phyloP scores from a whole-genome alignment of 2,329 filamentous ascomycete genomes.

The Penicillium expansum region DNA sequence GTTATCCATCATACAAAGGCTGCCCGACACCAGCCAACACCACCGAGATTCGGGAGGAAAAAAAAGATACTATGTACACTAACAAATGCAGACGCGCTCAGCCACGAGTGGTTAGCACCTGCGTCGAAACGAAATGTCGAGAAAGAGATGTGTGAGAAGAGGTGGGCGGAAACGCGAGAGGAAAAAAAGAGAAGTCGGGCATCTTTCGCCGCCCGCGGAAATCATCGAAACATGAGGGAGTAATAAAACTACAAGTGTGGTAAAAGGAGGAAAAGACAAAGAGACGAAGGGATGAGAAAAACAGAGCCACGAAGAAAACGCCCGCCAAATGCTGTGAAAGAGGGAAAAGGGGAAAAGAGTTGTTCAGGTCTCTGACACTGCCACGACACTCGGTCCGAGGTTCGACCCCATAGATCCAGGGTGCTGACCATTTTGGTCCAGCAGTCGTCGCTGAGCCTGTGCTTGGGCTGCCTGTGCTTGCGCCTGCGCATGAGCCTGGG shows the following conservation, averaged over 20 bases:
- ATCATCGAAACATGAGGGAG: constrained; percentile 24
- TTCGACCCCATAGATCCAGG: constrained; percentile 21
- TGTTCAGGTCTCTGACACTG: constrained; percentile 33
- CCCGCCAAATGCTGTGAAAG: constrained; percentile 35
- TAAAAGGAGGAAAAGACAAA: constrained; percentile 18
- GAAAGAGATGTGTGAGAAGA: constrained; percentile 6
- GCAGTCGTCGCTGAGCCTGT: constrained; percentile 38
- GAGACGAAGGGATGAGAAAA: constrained; percentile 23
- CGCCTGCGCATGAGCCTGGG: constrained; percentile 43
- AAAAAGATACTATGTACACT: constrained; percentile 39
- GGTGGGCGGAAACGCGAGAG: constrained; percentile 6
- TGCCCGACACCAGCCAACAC: constrained; percentile 14
- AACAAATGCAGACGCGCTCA: constrained; percentile 27
- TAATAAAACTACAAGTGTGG: constrained; percentile 33
- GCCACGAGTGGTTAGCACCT: constrained; percentile 10
- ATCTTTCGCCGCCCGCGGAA: constrained; percentile 20
- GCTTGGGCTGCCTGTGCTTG: constrained; percentile 40
- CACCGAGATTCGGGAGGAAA: constrained; percentile 13
- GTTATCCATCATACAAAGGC: constrained; percentile 37
- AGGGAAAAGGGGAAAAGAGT: constrained; percentile 12
- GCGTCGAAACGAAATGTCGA: constrained; percentile 12
- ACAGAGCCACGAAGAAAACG: constrained; percentile 27
- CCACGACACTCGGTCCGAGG: constrained; percentile 30
- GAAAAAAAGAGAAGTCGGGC: constrained; percentile 10
- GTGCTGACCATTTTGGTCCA: constrained; percentile 31